Percentiles rank a stretch among this genome's conserved stretches.
Conservation (phyloP, 495 filamentous ascomycete genomes). For the Penicillium diatomitis region DNA sequence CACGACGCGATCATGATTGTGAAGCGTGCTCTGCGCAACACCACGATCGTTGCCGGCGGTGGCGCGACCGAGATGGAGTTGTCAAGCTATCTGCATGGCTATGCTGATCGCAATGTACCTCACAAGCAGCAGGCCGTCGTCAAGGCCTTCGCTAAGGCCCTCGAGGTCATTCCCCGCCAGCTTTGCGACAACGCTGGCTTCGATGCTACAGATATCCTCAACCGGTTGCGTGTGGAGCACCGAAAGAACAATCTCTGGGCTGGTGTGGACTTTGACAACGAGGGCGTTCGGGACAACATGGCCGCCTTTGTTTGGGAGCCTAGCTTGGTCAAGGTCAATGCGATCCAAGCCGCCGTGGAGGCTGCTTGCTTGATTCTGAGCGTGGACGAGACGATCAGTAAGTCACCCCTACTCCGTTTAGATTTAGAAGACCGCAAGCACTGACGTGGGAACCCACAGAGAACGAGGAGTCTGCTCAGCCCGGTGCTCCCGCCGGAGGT, state of each 20-base stretch:
- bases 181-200: slow-evolving; percentile 98
- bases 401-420: slow-evolving; percentile 13
- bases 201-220: slow-evolving; percentile 95
- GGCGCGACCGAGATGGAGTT: slow-evolving; percentile 96
- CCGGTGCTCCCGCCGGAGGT: slow-evolving; percentile 66
- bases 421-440: not conserved
- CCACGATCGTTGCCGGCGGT: slow-evolving; percentile 88
- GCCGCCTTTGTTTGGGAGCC: slow-evolving; percentile 95
- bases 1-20: slow-evolving; percentile 99
- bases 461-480: slow-evolving; percentile 81
- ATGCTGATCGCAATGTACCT: slow-evolving; percentile 81
- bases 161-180: slow-evolving; percentile 94
- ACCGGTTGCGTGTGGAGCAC: slow-evolving; percentile 89
- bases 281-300: slow-evolving; percentile 89
- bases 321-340: slow-evolving; percentile 91
- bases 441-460: slow-evolving; percentile 29
- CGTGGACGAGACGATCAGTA: slow-evolving; percentile 93
- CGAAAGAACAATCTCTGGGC: slow-evolving; percentile 84
- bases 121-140: slow-evolving; percentile 96
- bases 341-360: slow-evolving; percentile 91
- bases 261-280: slow-evolving; percentile 88
- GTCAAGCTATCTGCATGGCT: slow-evolving; percentile 82
- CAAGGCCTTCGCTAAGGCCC: slow-evolving; percentile 93
- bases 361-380: slow-evolving; percentile 89
- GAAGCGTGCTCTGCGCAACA: slow-evolving; percentile 90